Evolutionary conservation across 345 rosid genomes (phyloP).

Genomic region (Populus simonii): DNA sequence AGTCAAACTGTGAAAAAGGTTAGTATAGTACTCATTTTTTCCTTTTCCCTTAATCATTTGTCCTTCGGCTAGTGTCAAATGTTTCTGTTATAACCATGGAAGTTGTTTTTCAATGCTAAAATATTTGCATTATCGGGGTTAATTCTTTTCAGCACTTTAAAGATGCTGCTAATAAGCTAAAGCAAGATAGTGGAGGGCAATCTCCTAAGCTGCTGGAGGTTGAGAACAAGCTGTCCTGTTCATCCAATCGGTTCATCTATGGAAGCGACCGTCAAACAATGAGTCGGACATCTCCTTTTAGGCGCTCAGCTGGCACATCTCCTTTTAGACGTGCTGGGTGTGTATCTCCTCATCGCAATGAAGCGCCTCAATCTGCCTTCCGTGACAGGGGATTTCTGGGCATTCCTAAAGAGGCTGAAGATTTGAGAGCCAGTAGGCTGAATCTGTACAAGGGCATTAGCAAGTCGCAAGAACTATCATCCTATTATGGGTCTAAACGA

Average conservation of each 20-base stretch:
- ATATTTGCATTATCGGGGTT: constrained; percentile 7
- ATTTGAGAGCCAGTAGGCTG: constrained; percentile 36
- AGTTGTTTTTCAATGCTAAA: not conserved
- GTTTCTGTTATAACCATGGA: constrained; percentile 12
- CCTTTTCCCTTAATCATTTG: not conserved
- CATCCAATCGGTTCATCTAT: constrained; percentile 43
- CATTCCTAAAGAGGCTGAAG: constrained; percentile 56
- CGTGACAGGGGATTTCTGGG: constrained; percentile 46
- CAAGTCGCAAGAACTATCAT: constrained; percentile 48
- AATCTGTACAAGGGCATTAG: constrained; percentile 35
- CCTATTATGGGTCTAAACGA: constrained; percentile 23
- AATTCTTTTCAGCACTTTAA: constrained; percentile 39
- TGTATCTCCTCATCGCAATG: constrained; percentile 54
- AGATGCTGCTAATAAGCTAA: constrained; percentile 39
- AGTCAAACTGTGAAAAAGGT: constrained; percentile 54
- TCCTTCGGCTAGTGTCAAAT: not conserved
- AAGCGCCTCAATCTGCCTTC: constrained; percentile 51
- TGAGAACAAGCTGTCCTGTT: constrained; percentile 36
- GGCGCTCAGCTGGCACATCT: constrained; percentile 38
- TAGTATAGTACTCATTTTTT: not conserved
- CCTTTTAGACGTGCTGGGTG: constrained; percentile 50
- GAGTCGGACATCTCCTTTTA: constrained; percentile 47
- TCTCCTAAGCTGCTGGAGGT: constrained; percentile 37
- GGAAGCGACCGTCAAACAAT: constrained; percentile 32
- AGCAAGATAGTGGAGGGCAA: constrained; percentile 33